Evolutionary conservation across 2,329 filamentous ascomycete species (phyloP).

Genomic region (Ilyonectria robusta): DNA sequence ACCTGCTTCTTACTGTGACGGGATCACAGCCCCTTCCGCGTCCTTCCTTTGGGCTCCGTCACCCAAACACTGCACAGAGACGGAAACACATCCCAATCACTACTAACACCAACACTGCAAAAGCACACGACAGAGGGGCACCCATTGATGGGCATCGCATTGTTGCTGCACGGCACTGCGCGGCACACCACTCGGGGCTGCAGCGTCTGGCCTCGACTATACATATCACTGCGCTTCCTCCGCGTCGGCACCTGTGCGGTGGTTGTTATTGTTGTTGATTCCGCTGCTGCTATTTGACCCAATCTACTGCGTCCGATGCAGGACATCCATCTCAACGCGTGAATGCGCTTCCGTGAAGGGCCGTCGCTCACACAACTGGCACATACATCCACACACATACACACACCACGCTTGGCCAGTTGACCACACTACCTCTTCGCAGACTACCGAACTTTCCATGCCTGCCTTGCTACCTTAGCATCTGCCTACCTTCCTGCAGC

Average conservation of each 20-base stretch:
- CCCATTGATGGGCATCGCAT: conserved; percentile 1
- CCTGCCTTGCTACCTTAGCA: neutral
- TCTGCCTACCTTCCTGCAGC: conserved; percentile 11
- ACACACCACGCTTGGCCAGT: neutral
- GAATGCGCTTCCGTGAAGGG: neutral
- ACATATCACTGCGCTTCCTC: neutral
- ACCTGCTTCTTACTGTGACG: conserved; percentile 10
- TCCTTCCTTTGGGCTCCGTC: conserved; percentile 18
- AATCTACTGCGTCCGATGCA: neutral
- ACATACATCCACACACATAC: neutral
- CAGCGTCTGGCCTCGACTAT: neutral
- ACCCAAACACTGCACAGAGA: neutral
- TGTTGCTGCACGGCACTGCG: neutral
- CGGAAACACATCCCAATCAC: conserved; percentile 9
- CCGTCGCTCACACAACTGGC: neutral
- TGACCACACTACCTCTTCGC: neutral
- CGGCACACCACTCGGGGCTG: neutral
- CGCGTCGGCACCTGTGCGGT: neutral
- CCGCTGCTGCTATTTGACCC: neutral
- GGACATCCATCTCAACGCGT: neutral
- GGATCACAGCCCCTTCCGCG: conserved; percentile 22
- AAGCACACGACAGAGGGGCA: conserved; percentile 2
- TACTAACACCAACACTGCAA: neutral
- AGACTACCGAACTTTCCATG: neutral
- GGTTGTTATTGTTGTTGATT: conserved; percentile 5